These are phyloP conservation scores for Isatis tinctoria DNA, from an alignment of 345 rosid species.

Conservation along the genomic window DNA sequence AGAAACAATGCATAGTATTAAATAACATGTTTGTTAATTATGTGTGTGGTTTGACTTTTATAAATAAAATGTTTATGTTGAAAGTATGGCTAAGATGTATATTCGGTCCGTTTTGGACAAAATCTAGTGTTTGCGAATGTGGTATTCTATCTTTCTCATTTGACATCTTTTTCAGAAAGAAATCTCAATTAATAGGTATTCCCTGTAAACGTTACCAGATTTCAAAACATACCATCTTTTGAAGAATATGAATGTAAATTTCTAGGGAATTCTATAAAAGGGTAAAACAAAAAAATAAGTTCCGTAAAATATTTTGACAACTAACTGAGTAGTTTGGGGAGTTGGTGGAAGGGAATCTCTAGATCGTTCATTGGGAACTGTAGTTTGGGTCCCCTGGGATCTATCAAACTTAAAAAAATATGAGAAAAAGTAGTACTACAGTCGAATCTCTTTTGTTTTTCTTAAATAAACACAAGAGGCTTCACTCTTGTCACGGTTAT, in stretches of 20 bases:
- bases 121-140: background rate
- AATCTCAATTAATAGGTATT: background rate
- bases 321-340: background rate
- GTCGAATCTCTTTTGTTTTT: conserved; percentile 5
- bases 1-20: too few species aligned
- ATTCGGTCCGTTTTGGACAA: background rate
- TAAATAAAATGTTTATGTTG: too few species aligned
- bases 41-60: too few species aligned
- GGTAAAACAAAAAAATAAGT: background rate
- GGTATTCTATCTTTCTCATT: background rate
- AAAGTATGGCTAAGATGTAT: too few species aligned
- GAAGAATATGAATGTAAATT: background rate
- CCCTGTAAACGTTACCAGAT: background rate
- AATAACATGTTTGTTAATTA: too few species aligned
- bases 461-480: background rate
- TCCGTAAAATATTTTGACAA: background rate
- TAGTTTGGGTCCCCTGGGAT: conserved; percentile 22
- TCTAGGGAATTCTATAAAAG: background rate
- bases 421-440: background rate
- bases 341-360: conserved; percentile 30
- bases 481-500: conserved; percentile 8
- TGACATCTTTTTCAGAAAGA: background rate
- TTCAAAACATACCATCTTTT: background rate
- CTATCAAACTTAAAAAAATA: background rate
- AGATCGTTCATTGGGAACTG: conserved; percentile 23